These are phyloP conservation scores for Thuja plicata DNA, from an alignment of 83 land plant species.

Conservation along the genomic window DNA sequence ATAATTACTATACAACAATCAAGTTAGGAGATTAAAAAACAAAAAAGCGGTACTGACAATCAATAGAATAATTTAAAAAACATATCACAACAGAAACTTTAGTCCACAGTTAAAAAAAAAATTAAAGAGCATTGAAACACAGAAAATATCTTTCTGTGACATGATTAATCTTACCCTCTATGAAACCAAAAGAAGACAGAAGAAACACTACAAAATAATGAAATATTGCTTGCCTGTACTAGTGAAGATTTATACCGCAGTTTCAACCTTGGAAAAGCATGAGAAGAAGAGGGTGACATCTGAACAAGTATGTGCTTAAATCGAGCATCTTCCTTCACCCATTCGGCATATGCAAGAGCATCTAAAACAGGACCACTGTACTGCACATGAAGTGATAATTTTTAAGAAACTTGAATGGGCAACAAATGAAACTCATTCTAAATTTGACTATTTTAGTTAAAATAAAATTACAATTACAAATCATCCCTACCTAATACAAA, in stretches of 20 bases:
- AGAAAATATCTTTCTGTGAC: not conserved
- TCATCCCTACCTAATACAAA: not conserved
- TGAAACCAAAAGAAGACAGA: not conserved
- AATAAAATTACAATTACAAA: not conserved
- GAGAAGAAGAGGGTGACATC: constrained; percentile 77
- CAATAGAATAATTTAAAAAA: not conserved
- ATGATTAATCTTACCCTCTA: not conserved
- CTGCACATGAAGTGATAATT: constrained; percentile 39
- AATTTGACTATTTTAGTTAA: not conserved
- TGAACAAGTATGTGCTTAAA: constrained; percentile 70
- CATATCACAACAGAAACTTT: not conserved
- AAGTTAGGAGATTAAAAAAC: not conserved
- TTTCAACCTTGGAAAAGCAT: constrained; percentile 84
- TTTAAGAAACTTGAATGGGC: not conserved
- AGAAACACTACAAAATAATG: not conserved
- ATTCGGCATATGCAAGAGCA: constrained; percentile 82
- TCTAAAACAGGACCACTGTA: constrained; percentile 74
- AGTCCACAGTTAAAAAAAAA: not conserved
- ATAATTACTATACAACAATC: not conserved
- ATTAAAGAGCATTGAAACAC: not conserved
- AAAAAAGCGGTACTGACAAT: not conserved
- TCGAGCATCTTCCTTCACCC: constrained; percentile 64
- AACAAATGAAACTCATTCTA: not conserved
- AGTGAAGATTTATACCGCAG: constrained; percentile 87
- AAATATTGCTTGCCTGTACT: constrained; percentile 61